Conservation (phyloP, 2,329 filamentous ascomycete species). For the Xylariomycetidae sp. region DNA sequence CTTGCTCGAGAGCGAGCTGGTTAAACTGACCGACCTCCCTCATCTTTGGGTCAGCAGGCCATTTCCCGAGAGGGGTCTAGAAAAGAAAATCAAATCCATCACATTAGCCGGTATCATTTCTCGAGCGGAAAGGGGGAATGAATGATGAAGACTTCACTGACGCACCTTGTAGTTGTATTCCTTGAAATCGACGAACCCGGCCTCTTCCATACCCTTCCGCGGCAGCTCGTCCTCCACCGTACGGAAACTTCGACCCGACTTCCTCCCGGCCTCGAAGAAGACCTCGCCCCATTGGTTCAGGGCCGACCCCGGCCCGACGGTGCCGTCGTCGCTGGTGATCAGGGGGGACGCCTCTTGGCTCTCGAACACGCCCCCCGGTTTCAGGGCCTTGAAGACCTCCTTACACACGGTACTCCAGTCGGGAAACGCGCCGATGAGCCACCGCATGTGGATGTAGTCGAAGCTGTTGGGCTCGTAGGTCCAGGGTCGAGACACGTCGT, state of each 20-base stretch:
- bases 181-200: conserved; percentile 23
- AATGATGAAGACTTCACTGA: no score
- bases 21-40: conserved; percentile 33
- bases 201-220: conserved; percentile 23
- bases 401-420: conserved; percentile 50
- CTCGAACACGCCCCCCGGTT: conserved; percentile 43
- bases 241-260: conserved; percentile 13
- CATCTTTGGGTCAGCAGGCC: conserved; percentile 33
- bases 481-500: conserved; percentile 32
- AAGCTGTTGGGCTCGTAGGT: conserved; percentile 46
- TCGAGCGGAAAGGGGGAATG: no score
- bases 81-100: conserved; percentile 1
- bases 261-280: conserved; percentile 28
- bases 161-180: conserved; percentile 20
- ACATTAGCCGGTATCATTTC: no score
- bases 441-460: conserved; percentile 58
- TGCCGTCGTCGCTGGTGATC: conserved; percentile 23
- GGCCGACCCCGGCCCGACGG: conserved; percentile 22
- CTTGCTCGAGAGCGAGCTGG: conserved; percentile 26
- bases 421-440: conserved; percentile 50
- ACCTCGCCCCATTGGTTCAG: conserved; percentile 30
- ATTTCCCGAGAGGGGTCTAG: conserved; percentile 33
- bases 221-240: conserved; percentile 28
- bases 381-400: conserved; percentile 45
- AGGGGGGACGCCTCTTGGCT: conserved; percentile 20